Conservation (phyloP, 805 yeast genomes). For the Candida nitratophila region DNA sequence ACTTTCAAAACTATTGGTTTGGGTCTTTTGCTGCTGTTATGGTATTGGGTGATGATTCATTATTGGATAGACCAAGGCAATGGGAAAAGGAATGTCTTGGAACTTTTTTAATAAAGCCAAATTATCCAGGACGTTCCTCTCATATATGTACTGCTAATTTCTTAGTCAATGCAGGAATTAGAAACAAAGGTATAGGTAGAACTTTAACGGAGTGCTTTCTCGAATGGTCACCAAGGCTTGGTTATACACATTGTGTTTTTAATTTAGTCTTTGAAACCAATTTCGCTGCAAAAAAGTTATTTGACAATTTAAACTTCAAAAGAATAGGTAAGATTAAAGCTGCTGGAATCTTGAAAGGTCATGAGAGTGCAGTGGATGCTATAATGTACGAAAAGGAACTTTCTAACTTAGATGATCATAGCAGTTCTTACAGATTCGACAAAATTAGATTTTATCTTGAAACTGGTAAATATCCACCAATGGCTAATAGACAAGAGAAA, state of each 20-base stretch:
- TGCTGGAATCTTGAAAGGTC: conserved; percentile 86
- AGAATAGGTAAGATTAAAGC: conserved; percentile 73
- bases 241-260: conserved; percentile 78
- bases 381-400: conserved; percentile 79
- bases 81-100: conserved; percentile 96
- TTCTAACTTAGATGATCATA: conserved; percentile 42
- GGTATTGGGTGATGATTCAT: conserved; percentile 68
- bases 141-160: conserved; percentile 90
- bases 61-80: conserved; percentile 45
- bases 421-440: conserved; percentile 60
- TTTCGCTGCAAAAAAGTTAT: conserved; percentile 69
- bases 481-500: conserved; percentile 76
- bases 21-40: conserved; percentile 71
- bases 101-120: conserved; percentile 75
- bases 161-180: conserved; percentile 84
- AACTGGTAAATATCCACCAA: conserved; percentile 81
- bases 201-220: conserved; percentile 77
- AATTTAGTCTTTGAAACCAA: conserved; percentile 87
- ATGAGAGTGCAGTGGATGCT: conserved; percentile 81
- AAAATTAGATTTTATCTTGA: conserved; percentile 70
- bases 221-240: conserved; percentile 87
- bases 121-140: conserved; percentile 87
- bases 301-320: conserved; percentile 71
- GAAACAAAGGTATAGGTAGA: conserved; percentile 88
- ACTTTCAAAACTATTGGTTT: conserved; percentile 85